Base-by-base conservation (phyloP, 306 rosid species). In the Sindora glabra region DNA sequence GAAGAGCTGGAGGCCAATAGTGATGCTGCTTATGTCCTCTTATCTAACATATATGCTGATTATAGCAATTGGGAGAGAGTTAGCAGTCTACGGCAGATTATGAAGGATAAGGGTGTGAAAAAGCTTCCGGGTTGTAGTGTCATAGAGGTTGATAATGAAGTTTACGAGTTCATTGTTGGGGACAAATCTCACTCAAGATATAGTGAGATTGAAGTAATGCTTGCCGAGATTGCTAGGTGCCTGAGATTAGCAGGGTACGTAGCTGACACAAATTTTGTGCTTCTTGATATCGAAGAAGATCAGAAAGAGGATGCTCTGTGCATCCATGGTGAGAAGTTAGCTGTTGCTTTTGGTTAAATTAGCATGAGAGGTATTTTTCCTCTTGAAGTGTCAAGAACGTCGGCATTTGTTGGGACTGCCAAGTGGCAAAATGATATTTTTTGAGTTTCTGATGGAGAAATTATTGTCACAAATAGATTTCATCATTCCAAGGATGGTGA, bases 41-140 rank as follows among this genome's bases (percentile, higher is more conserved):
- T 81, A 48, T 83, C 95, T 1, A 83, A 83, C 41, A 83, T 86
- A 36, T 71, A 80, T 53, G 90, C 87, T 2, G 87, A 86, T 64
- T 41, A 71, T 8, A 68, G 69, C 77, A 71, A 76, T 34, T 83
- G 83, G 79, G 86, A 81, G 4, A 46, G 55, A 40, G 82, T 74
- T 48, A 50, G 62, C 52, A 71, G 33, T 24, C 70, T 80, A 64
- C 44, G 85, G 11, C 63, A 68, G 27, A 27, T 14, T 10, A 86
- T 86, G 90, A 83, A 74, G 60, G 74, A 64, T 1, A 80, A 52
- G 39, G 79, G 86, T 32, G 75, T 81, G 39, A 75, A 51, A 47
- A 86, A 86, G 77, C 76, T 63, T 18, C 87, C 90, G 32, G 87
- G 90, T 33, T 86, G 95, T 39, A 83, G 76, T 63, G 87, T 83